Evolutionary conservation across 2,329 filamentous ascomycete species (phyloP).

Genomic region (Fusarium pseudoanthophilum): DNA sequence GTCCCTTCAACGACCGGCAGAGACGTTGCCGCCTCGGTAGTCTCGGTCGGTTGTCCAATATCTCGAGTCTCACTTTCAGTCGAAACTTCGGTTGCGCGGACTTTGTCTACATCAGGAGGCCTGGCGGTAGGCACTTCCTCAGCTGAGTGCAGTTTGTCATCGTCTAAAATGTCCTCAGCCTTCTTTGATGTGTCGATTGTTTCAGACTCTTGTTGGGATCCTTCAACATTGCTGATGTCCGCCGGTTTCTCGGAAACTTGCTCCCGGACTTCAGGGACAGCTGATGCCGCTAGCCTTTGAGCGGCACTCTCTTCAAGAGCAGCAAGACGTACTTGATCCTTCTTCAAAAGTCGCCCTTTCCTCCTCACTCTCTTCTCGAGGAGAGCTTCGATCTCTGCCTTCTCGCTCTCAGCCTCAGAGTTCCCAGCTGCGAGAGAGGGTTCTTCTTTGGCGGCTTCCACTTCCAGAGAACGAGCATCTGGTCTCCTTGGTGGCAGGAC

Average conservation of each 20-base stretch:
- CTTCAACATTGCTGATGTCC: slow-evolving; percentile 2
- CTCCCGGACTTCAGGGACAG: slow-evolving; percentile 41
- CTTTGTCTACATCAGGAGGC: neutral
- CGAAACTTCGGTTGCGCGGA: neutral
- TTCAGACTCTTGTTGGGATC: neutral
- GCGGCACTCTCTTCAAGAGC: slow-evolving; percentile 37
- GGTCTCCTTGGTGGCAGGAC: slow-evolving; percentile 45
- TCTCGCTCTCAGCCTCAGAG: slow-evolving; percentile 37
- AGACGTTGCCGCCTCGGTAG: neutral
- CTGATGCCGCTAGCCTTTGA: slow-evolving; percentile 42
- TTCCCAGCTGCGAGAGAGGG: slow-evolving; percentile 41
- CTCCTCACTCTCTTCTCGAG: slow-evolving; percentile 53
- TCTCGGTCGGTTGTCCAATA: neutral
- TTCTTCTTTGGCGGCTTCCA: slow-evolving; percentile 30
- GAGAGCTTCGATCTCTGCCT: slow-evolving; percentile 50
- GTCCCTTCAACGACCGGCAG: neutral
- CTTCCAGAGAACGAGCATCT: slow-evolving; percentile 29
- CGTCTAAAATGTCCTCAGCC: neutral
- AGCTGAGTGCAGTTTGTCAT: neutral
- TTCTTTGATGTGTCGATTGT: neutral
- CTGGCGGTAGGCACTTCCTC: neutral
- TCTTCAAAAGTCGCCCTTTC: slow-evolving; percentile 39
- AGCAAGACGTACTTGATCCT: slow-evolving; percentile 34
- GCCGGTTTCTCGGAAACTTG: slow-evolving; percentile 23
- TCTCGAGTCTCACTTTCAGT: neutral